Percentiles rank a stretch among this genome's conserved stretches.
phyloP scores from a whole-genome alignment of 2,329 filamentous ascomycete species.

The Fusarium cyanostomum region DNA sequence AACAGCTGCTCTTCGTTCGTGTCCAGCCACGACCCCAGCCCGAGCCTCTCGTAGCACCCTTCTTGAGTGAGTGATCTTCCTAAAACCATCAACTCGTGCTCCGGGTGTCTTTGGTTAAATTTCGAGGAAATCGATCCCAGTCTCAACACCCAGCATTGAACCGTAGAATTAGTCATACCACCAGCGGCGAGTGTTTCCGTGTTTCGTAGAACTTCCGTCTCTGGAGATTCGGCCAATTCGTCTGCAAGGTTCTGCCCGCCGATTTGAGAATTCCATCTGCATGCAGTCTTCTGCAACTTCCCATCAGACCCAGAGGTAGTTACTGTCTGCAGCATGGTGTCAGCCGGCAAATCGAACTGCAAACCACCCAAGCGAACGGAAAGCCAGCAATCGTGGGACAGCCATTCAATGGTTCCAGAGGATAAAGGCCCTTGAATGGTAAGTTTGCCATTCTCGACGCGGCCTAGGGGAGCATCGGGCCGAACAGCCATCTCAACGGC shows the following conservation, averaged over 20 bases:
- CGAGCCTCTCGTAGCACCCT: conserved; percentile 23
- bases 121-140: conserved; percentile 19
- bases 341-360: not conserved
- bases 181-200: not conserved
- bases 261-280: conserved; percentile 8
- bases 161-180: not conserved
- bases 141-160: conserved; percentile 29
- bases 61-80: conserved; percentile 15
- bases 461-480: conserved; percentile 23
- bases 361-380: not conserved
- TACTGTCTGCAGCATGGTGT: conserved; percentile 21
- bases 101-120: not conserved
- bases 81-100: conserved; percentile 26
- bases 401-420: conserved; percentile 2
- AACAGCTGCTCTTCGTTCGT: not conserved
- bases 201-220: not conserved
- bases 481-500: conserved; percentile 4
- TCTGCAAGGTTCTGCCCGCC: not conserved
- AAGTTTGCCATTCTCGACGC: conserved; percentile 16
- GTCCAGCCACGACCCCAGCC: conserved; percentile 6
- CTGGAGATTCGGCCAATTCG: not conserved
- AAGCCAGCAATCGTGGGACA: conserved; percentile 2
- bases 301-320: not conserved
- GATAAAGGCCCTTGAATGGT: conserved; percentile 17
- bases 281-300: conserved; percentile 8